Evolutionary conservation across 2,329 filamentous ascomycete genomes (phyloP), one percentile per base, ranked within the genome.

Genomic region (Xylaria sp.): DNA sequence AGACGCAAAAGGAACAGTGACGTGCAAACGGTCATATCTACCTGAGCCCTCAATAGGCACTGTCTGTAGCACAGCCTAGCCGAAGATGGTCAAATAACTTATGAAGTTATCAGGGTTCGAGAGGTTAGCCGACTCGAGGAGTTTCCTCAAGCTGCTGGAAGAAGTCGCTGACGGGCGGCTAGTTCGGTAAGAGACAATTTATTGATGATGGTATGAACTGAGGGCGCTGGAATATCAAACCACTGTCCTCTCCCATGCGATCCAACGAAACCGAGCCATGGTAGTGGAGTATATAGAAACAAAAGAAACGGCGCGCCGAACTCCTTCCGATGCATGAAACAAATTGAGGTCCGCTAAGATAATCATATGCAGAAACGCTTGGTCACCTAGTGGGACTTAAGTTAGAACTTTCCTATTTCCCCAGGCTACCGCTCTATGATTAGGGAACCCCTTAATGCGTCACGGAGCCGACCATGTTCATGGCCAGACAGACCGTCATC

Each of bases 401-500:
- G 13, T 22, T n/a, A 47, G 37, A 16, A 42, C 2, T 26, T 17
- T 13, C 29, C 47, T 7, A 26, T 45, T 22, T 22, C 17, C 29
- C 18, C 18, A 18, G 41, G 17, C 20, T n/a, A 39, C 40, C 8
- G 37, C 20, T 29, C 21, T 13, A 34, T 19, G 9, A 13, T 11
- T 13, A 13, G 19, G 44, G 21, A 48, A 40, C 22, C 19, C 39
- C 39, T 61, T 26, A 90, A 74, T 89, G 84, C 52, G 81, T 79
- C 50, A 80, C 82, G 46, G 84, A 79, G 64, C 94, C 92, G 65
- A 96, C 89, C 13, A 89, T 86, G 70, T 97, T 97, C 68, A 92
- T 91, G 40, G 84, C 76, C 64, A 99, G 74, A 69, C 92, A 97
- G 44, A 93, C 87, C 22, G 90, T 76, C 94, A 99, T 97, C 48